Evolutionary conservation across 2,329 filamentous ascomycete genomes (phyloP), one percentile per base, ranked within the genome.

Genomic region (Ustulina deusta): DNA sequence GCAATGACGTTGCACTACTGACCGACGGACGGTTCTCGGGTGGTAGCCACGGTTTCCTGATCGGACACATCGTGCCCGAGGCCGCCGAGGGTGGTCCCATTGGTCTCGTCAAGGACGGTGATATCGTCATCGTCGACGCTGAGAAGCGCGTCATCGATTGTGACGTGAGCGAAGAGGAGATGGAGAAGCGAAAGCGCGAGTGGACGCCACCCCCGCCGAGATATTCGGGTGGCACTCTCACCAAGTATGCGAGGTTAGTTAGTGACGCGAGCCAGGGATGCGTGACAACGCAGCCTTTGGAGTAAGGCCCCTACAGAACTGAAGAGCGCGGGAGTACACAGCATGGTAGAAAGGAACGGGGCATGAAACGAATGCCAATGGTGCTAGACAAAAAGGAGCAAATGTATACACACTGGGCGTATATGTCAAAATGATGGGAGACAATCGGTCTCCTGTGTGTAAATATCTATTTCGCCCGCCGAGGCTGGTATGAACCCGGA

Each of bases 11-110:
- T 15, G 91, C 91, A 0, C 86, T 93, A 54, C 85, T 93, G 68
- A 93, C 91, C 1, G 91, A 94, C 74, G 89, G 89, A 0, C 88
- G 92, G 44, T 94, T 93, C 84, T 91, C 89, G 9, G 93, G 93
- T 65, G 93, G 92, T 60, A 91, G 88, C 69, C 93, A 96, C 85
- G 93, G 93, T 44, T 96, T 96, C 86, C 83, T 96, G 73, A 95
- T 96, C 75, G 93, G 93, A 1, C 93, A 96, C 81, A 91, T 97
- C 69, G 93, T 94, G 46, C 93, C 93, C 29, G 93, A 97, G 82
- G 93, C 93, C 9, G 90, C 93, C 77, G 92, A 92, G 72, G 93
- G 93, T 57, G 93, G 93, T 0, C 93, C 93, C 1, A 96, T 97
- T 69, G 93, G 88, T 15, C 85, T 97, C 11, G 91, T 96, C n/a